phyloP scores from a whole-genome alignment of 176 grass and related monocot genomes.

The Aegilops sharonensis region DNA sequence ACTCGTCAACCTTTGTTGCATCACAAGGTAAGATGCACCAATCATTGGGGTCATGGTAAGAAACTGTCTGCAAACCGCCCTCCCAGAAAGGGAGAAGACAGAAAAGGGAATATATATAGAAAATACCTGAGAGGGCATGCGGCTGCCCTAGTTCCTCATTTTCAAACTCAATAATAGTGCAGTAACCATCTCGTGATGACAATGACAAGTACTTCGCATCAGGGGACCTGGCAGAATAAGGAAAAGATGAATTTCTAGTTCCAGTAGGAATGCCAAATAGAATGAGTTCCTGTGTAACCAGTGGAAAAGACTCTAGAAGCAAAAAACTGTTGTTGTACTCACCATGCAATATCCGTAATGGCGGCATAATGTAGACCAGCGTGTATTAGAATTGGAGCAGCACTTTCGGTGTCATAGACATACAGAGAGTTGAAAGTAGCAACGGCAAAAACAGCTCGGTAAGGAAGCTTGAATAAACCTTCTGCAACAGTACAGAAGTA shows the following conservation, averaged over 20 bases:
- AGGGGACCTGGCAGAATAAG: constrained; percentile 55
- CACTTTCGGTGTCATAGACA: constrained; percentile 93
- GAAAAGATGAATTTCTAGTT: neutral
- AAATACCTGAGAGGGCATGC: constrained; percentile 55
- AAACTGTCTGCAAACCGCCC: neutral
- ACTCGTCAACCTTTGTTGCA: neutral
- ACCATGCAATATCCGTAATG: constrained; percentile 98
- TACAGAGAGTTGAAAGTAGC: constrained; percentile 89
- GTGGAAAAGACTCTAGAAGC: neutral
- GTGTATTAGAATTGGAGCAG: constrained; percentile 65
- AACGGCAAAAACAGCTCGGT: constrained; percentile 81
- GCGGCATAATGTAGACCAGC: constrained; percentile 98
- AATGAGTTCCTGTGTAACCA: neutral
- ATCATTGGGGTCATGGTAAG: neutral
- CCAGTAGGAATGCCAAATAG: neutral
- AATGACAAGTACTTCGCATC: constrained; percentile 84
- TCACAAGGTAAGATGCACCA: neutral
- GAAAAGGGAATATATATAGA: neutral
- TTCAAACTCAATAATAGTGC: constrained; percentile 95
- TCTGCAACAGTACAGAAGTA: constrained; percentile 40
- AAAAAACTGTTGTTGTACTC: constrained; percentile 23
- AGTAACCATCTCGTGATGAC: constrained; percentile 89
- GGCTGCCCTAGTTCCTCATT: constrained; percentile 69
- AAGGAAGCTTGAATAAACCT: constrained; percentile 90
- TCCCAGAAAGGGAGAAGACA: neutral